Percentiles rank a stretch among this genome's conserved stretches.
phyloP scores from a whole-genome alignment of 225 moss, liverwort and hornwort species.

The Thuidium tamariscinum region DNA sequence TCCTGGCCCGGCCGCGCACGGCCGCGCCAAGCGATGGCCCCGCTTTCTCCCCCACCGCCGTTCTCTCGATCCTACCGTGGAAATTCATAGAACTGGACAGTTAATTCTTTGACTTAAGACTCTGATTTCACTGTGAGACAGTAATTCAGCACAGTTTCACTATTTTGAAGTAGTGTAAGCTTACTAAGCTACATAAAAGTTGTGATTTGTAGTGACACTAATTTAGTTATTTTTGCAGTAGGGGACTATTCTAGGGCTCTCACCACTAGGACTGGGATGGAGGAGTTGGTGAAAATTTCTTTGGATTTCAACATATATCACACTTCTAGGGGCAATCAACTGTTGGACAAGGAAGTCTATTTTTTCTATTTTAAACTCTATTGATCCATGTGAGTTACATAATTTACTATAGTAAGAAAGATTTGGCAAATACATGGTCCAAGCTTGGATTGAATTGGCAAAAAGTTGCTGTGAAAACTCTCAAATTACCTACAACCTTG shows the following conservation, averaged over 20 bases:
- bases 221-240: background rate
- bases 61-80: background rate
- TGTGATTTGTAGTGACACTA: background rate
- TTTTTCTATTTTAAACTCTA: too few relatives aligned
- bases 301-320: background rate
- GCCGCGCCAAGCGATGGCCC: slow-evolving; percentile 24
- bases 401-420: background rate
- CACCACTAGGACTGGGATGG: background rate
- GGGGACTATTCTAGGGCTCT: too few relatives aligned
- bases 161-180: too few relatives aligned
- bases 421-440: background rate
- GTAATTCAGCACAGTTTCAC: background rate
- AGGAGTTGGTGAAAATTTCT: background rate
- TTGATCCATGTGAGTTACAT: background rate
- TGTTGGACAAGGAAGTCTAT: background rate
- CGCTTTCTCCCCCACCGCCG: background rate
- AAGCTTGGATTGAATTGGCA: rapidly evolving
- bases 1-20: slow-evolving; percentile 8
- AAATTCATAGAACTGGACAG: background rate
- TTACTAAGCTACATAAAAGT: too few relatives aligned
- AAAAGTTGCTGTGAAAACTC: background rate
- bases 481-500: background rate
- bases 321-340: background rate
- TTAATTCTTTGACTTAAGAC: background rate
- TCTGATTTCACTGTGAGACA: background rate